Conservation (phyloP, 805 yeast genomes). For the Lipomyces mesembrius region DNA sequence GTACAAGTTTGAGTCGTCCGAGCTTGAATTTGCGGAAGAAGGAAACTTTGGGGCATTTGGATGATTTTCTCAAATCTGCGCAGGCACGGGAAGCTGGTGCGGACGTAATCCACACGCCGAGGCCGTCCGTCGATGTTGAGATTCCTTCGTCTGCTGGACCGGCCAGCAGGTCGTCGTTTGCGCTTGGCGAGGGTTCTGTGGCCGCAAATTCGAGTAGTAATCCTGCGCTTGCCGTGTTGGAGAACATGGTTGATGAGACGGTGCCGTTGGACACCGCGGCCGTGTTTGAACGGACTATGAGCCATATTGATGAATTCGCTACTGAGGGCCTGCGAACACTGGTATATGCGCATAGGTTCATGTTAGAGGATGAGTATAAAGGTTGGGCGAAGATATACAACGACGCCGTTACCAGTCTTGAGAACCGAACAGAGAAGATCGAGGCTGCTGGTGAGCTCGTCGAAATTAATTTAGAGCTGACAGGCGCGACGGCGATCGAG, state of each 20-base stretch:
- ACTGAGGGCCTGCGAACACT: constrained; percentile 93
- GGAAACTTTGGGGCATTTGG: constrained; percentile 41
- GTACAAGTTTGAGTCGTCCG: constrained; percentile 42
- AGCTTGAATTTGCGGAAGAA: constrained; percentile 41
- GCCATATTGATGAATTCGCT: constrained; percentile 91
- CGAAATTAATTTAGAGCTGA: constrained; percentile 68
- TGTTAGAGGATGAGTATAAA: constrained; percentile 61
- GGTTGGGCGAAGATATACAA: constrained; percentile 70
- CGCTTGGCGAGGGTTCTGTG: constrained; percentile 8
- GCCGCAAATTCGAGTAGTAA: constrained; percentile 10
- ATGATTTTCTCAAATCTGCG: constrained; percentile 39
- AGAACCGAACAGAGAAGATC: constrained; percentile 65
- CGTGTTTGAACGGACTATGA: constrained; percentile 79
- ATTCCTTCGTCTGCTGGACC: constrained; percentile 16
- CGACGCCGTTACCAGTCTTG: constrained; percentile 76
- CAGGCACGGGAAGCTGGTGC: constrained; percentile 41
- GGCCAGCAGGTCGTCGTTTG: constrained; percentile 12
- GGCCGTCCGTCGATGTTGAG: constrained; percentile 29
- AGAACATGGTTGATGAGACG: constrained; percentile 52
- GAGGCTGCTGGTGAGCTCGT: constrained; percentile 73
- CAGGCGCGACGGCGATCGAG: constrained; percentile 97
- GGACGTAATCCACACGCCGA: constrained; percentile 24
- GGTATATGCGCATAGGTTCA: constrained; percentile 77
- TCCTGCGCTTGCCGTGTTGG: constrained; percentile 16
- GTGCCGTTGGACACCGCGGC: constrained; percentile 73